Conservation (phyloP, 495 filamentous ascomycete genomes). For the Aspergillus nidulans region DNA sequence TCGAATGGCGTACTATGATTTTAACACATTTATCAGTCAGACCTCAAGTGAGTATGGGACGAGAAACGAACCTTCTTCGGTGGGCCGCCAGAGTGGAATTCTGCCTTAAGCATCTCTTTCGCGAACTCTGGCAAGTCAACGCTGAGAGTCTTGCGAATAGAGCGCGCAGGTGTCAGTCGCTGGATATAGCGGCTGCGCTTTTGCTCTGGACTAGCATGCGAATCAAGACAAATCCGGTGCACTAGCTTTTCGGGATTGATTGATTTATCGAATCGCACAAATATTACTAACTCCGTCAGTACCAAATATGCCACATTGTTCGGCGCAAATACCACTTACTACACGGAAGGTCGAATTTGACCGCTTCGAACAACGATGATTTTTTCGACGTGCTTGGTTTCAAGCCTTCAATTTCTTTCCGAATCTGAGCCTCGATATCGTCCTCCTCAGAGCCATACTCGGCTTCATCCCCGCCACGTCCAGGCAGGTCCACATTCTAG, state of each 20-base stretch:
- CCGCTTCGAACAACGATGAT: conserved; percentile 50
- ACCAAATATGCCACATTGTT: conserved; percentile 46
- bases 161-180: conserved; percentile 74
- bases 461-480: conserved; percentile 30
- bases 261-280: conserved; percentile 50
- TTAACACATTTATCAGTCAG: background rate
- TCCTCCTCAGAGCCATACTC: conserved; percentile 39
- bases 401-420: conserved; percentile 67
- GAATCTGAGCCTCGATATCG: conserved; percentile 82
- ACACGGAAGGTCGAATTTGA: conserved; percentile 75
- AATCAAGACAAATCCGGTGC: conserved; percentile 66
- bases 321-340: conserved; percentile 53
- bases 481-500: conserved; percentile 21
- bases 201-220: conserved; percentile 42
- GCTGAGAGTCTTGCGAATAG: conserved; percentile 73
- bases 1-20: conserved; percentile 78
- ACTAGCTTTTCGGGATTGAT: conserved; percentile 81
- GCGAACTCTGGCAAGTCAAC: conserved; percentile 70
- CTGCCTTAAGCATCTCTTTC: conserved; percentile 60
- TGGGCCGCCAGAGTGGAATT: conserved; percentile 60
- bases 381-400: conserved; percentile 46
- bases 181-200: conserved; percentile 73
- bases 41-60: background rate
- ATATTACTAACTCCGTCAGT: conserved; percentile 31
- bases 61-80: conserved; percentile 43